Evolutionary conservation across 2,329 filamentous ascomycete species (phyloP).

Genomic region (Fusarium sp.): DNA sequence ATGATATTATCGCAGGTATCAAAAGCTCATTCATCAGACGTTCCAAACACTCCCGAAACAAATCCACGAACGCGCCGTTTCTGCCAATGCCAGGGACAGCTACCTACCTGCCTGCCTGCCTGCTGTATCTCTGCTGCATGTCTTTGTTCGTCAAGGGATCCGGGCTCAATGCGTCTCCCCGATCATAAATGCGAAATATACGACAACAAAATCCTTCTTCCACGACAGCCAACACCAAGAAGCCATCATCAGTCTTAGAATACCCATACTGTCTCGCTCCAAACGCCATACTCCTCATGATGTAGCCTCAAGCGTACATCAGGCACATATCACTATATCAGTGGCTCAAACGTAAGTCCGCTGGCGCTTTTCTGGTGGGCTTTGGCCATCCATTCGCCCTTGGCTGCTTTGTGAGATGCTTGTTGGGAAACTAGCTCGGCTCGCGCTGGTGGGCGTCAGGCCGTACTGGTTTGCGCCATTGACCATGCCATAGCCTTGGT

Average conservation of each 20-base stretch:
- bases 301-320: constrained; percentile 25
- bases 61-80: constrained; percentile 27
- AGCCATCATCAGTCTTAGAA: neutral
- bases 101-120: constrained; percentile 1
- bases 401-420: constrained; percentile 38
- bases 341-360: constrained; percentile 45
- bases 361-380: constrained; percentile 63
- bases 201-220: constrained; percentile 16
- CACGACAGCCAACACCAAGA: constrained; percentile 9
- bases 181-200: constrained; percentile 28
- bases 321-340: constrained; percentile 10
- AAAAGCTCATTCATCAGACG: constrained; percentile 37
- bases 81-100: constrained; percentile 9
- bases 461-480: constrained; percentile 53
- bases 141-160: constrained; percentile 24
- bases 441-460: constrained; percentile 46
- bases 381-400: constrained; percentile 52
- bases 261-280: constrained; percentile 23
- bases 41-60: constrained; percentile 27
- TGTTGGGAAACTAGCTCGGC: constrained; percentile 41
- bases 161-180: constrained; percentile 19
- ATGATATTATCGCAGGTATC: constrained; percentile 44
- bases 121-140: constrained; percentile 19
- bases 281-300: constrained; percentile 42
- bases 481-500: constrained; percentile 57